These are phyloP conservation scores for Penicillium sp. DNA, from an alignment of 2,329 filamentous ascomycete species.

Conservation along the genomic window DNA sequence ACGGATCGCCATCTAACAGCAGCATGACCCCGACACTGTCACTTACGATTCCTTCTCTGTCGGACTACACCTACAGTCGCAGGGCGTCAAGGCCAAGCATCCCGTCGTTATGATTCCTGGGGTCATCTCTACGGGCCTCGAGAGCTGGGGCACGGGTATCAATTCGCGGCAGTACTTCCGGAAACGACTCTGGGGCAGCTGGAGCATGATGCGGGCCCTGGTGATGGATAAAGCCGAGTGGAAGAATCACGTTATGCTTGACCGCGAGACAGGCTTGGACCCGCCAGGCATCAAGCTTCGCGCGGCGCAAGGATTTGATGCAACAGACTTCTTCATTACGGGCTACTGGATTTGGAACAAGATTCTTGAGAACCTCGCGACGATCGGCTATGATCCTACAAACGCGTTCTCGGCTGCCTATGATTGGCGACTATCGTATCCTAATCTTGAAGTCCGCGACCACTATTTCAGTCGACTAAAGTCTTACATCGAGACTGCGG, in stretches of 20 bases:
- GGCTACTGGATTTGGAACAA: constrained; percentile 99
- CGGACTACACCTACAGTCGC: constrained; percentile 74
- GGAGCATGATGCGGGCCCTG: constrained; percentile 97
- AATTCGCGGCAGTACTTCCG: constrained; percentile 86
- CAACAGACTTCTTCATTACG: constrained; percentile 80
- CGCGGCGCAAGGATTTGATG: constrained; percentile 94
- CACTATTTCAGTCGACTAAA: constrained; percentile 93
- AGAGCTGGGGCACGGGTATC: constrained; percentile 92
- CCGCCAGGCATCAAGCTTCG: constrained; percentile 86
- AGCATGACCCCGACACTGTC: constrained; percentile 81
- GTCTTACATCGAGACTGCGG: constrained; percentile 81
- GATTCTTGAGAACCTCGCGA: constrained; percentile 93
- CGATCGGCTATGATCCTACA: constrained; percentile 88
- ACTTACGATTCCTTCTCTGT: constrained; percentile 93
- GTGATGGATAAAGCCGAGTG: constrained; percentile 90
- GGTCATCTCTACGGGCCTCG: constrained; percentile 93
- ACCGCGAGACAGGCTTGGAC: constrained; percentile 85
- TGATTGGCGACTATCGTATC: constrained; percentile 90
- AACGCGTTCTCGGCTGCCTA: constrained; percentile 69
- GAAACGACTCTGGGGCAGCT: constrained; percentile 93
- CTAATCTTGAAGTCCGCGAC: constrained; percentile 84
- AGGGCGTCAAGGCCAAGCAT: constrained; percentile 78
- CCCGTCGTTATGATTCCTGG: constrained; percentile 97
- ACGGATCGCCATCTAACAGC: constrained; percentile 41
- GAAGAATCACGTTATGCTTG: constrained; percentile 97